A percentile compares a stretch with the other conserved stretches of the same genome.
Conservation (phyloP, 2,329 filamentous ascomycete species). For the Pestalotiopsis fici region DNA sequence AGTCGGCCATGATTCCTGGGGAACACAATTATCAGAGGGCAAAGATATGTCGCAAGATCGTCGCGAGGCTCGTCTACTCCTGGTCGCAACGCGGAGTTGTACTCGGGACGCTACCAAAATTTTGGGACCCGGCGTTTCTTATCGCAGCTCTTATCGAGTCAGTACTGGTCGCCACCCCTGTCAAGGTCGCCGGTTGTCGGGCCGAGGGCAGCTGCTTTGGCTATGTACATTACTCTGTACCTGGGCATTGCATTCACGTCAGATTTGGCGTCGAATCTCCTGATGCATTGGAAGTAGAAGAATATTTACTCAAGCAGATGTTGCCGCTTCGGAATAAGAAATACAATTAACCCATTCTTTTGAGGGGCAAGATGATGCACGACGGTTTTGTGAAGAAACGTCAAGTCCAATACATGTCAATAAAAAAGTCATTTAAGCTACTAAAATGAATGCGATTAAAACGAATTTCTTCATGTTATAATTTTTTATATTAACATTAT, state of each 20-base stretch:
- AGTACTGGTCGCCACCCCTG: neutral
- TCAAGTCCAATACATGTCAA: no score
- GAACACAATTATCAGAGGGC: neutral
- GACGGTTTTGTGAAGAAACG: no score
- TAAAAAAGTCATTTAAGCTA: no score
- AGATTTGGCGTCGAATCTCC: no score
- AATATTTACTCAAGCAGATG: no score
- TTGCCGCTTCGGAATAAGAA: no score
- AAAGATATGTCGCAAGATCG: neutral
- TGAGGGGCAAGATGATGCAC: no score
- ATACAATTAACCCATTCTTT: no score
- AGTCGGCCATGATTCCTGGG: slow-evolving; percentile 4
- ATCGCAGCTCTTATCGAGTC: slow-evolving; percentile 8
- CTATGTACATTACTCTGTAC: no score
- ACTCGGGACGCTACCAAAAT: neutral
- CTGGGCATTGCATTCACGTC: neutral
- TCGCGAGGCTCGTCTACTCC: neutral
- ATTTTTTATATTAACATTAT: neutral
- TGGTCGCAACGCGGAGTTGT: neutral
- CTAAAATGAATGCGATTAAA: no score
- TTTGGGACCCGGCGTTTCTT: neutral
- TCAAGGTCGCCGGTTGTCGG: neutral
- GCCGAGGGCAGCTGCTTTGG: neutral
- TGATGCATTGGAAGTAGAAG: no score
- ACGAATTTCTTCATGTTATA: neutral